Conservation (phyloP, 2,329 filamentous ascomycete species). For the Colletotrichum sp. region DNA sequence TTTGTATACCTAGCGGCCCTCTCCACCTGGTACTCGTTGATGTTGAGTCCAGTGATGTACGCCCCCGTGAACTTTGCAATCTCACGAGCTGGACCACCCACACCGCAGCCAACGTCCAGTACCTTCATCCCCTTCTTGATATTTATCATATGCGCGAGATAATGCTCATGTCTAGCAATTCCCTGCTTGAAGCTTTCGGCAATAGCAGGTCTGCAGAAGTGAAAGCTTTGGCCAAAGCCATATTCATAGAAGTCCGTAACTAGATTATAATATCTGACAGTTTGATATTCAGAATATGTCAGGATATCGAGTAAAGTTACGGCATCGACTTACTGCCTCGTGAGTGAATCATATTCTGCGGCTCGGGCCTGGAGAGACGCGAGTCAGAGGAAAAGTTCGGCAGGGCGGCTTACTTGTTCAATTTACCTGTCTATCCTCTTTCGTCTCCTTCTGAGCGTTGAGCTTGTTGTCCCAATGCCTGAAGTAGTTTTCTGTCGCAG, state of each 20-base stretch:
- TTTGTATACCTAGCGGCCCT: constrained; percentile 85
- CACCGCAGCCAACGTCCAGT: constrained; percentile 95
- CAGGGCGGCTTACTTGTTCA: neutral
- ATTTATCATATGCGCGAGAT: constrained; percentile 88
- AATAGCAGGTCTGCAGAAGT: constrained; percentile 92
- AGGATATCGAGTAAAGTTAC: neutral
- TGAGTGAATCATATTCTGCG: constrained; percentile 91
- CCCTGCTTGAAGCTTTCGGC: constrained; percentile 90
- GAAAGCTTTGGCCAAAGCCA: constrained; percentile 95
- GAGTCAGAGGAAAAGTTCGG: neutral
- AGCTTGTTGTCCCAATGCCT: constrained; percentile 93
- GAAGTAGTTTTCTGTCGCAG: constrained; percentile 90
- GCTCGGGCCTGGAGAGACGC: constrained; percentile 65
- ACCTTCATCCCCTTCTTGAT: constrained; percentile 88
- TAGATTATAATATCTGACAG: constrained; percentile 86
- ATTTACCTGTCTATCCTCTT: constrained; percentile 77
- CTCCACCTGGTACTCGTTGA: constrained; percentile 98
- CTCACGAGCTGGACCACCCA: constrained; percentile 92
- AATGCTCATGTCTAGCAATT: constrained; percentile 96
- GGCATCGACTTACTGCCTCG: constrained; percentile 75
- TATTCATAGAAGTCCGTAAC: constrained; percentile 98
- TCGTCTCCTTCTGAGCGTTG: constrained; percentile 77
- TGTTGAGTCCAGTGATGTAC: constrained; percentile 92
- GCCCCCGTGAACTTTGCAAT: constrained; percentile 94
- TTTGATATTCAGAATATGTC: neutral